Evolutionary conservation across 257 asterid species (phyloP).

Genomic region (Osmanthus fragrans): DNA sequence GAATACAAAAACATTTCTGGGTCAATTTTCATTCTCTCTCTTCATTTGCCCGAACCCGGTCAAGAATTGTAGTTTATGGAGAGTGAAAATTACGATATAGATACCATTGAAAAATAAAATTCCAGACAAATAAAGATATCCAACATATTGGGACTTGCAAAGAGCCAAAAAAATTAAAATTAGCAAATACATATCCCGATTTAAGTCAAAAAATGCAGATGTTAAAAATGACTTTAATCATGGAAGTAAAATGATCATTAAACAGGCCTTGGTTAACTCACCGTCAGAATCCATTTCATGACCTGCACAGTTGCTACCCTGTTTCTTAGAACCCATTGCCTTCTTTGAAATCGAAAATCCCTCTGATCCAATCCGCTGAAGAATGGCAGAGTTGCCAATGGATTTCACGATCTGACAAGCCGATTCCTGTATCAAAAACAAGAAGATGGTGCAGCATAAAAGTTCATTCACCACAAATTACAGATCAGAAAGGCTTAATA

Average conservation of each 20-base stretch:
- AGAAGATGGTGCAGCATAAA: slow-evolving; percentile 6
- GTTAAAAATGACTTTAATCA: background rate
- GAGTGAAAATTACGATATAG: background rate
- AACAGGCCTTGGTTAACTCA: slow-evolving; percentile 30
- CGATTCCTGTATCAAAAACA: slow-evolving; percentile 56
- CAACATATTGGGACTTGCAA: background rate
- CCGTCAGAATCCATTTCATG: slow-evolving; percentile 38
- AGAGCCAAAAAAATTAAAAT: background rate
- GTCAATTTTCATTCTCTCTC: background rate
- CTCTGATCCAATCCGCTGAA: slow-evolving; percentile 64
- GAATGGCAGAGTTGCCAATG: slow-evolving; percentile 66
- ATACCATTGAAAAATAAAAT: background rate
- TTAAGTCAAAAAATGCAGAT: background rate
- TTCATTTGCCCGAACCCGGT: background rate
- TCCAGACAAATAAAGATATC: background rate
- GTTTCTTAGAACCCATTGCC: slow-evolving; percentile 47
- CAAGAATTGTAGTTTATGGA: slow-evolving; percentile 2
- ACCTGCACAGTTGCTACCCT: slow-evolving; percentile 39
- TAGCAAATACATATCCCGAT: background rate
- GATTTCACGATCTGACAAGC: slow-evolving; percentile 85
- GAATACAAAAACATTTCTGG: background rate
- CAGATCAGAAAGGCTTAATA: slow-evolving; percentile 12
- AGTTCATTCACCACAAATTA: slow-evolving; percentile 6
- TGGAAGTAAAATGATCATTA: slow-evolving; percentile 9
- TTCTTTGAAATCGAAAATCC: slow-evolving; percentile 61